Base-by-base conservation (phyloP, 164 flowering plant genomes). In the Magnolia changhungtana region DNA sequence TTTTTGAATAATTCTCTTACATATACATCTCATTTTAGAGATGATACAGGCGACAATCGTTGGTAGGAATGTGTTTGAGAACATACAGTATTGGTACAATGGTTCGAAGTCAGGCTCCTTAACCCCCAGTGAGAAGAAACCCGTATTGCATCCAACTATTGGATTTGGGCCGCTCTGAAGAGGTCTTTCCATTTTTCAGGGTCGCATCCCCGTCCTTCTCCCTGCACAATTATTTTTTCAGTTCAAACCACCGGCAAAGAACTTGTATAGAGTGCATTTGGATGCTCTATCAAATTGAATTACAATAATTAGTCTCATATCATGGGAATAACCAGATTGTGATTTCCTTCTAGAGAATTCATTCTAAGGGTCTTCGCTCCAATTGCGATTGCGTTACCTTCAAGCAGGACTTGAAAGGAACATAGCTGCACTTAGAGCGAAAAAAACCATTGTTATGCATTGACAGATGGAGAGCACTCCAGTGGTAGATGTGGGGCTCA, bases 141-240 rank as follows among this genome's bases (percentile, higher is more conserved):
- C 70, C 29, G 37, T 7, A 29, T 14, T 10, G 49, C 70, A 67
- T 27, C 49, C 37, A 27, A 67, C 31, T 71, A 83, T 63, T 84
- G 72, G 37, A 59, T 29, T 76, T 83, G 73, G 11, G 93, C 92
- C 76, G 85, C 81, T 86, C 76, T 83, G 81, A 95, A 95, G 67
- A 95, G 85, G 71, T 90, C 92, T 74, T 74, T 77, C 98, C 98
- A 95, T 76, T 88, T 87, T 66, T 87, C 83, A 3, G 84, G 79
- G 80, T 95, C 89, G 72, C 84, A 88, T 78, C 89, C 97, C 24
- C 97, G 98, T 71, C 97, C 98, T 63, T 95, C 95, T 0, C 97
- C 97, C 98, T 95, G 88, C 81, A 82, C 59, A 73, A 66, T 4
- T 11, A 29, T 10, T 20, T 18, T 20, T 29, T 67, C 37, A 67